Percentiles rank a stretch among this genome's conserved stretches.
Conservation (phyloP, 179 eudicot genomes). For the Camellia oleifera region DNA sequence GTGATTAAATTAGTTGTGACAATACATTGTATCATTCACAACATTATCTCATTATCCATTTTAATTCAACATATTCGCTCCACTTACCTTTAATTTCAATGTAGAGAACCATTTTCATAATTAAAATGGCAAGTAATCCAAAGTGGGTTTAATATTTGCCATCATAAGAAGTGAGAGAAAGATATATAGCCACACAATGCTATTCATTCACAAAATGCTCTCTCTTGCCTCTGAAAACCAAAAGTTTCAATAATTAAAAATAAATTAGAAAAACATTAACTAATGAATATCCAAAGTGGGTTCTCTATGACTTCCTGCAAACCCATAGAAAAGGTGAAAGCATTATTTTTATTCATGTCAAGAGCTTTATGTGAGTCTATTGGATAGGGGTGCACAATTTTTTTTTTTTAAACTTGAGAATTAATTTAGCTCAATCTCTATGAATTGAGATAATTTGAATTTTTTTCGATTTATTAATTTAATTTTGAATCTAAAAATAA, state of each 20-base stretch:
- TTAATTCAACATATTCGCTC: neutral
- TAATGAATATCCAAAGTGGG: constrained; percentile 8
- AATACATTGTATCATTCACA: neutral
- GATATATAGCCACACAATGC: neutral
- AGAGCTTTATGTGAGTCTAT: neutral
- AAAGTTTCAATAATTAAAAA: neutral
- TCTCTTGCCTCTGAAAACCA: neutral
- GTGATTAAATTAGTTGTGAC: too few species aligned
- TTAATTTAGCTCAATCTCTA: too few species aligned
- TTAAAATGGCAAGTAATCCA: neutral
- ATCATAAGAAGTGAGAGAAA: neutral
- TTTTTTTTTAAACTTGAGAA: too few species aligned
- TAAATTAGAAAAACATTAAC: neutral
- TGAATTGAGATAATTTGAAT: too few species aligned
- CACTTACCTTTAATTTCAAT: neutral
- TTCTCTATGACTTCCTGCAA: neutral
- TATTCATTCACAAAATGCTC: neutral
- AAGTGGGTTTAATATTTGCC: neutral
- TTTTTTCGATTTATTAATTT: too few species aligned
- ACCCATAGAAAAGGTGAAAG: neutral
- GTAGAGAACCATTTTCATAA: too few species aligned
- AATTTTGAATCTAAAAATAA: too few species aligned
- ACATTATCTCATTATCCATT: neutral
- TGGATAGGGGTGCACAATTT: too few species aligned
- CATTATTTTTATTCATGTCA: neutral